A percentile compares a stretch with the other conserved stretches of the same genome.
Conservation (phyloP, 2,329 filamentous ascomycete genomes). For the Onygenales sp. region DNA sequence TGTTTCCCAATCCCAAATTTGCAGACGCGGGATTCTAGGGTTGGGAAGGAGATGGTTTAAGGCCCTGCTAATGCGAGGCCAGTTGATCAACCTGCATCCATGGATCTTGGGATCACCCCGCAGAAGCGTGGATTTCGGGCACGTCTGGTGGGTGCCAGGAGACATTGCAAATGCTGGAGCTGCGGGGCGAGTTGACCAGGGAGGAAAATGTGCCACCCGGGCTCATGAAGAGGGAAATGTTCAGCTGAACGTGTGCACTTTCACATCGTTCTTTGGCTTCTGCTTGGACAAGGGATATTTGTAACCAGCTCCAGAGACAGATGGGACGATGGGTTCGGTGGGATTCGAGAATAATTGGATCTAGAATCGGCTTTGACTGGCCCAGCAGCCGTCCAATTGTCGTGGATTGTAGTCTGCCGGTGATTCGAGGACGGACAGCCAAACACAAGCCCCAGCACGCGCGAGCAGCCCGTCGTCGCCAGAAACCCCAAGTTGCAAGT, state of each 20-base stretch:
- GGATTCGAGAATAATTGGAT: neutral
- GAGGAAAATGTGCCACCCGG: too few species aligned
- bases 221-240: too few species aligned
- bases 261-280: too few species aligned
- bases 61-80: neutral
- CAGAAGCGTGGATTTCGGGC: neutral
- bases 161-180: too few species aligned
- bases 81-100: neutral
- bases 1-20: too few species aligned
- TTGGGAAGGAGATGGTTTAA: neutral
- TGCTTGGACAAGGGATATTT: too few species aligned
- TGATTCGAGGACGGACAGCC: conserved; percentile 1
- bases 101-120: neutral
- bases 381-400: neutral
- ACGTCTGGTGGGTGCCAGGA: neutral
- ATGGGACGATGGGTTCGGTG: neutral
- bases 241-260: too few species aligned
- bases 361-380: neutral
- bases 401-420: neutral
- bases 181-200: too few species aligned
- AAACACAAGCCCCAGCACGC: neutral
- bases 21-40: too few species aligned
- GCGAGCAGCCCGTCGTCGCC: too few species aligned
- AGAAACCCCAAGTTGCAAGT: too few species aligned
- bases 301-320: too few species aligned